phyloP scores from a whole-genome alignment of 192 early-diverging fungal genomes.

The Haplosporangium gracile region DNA sequence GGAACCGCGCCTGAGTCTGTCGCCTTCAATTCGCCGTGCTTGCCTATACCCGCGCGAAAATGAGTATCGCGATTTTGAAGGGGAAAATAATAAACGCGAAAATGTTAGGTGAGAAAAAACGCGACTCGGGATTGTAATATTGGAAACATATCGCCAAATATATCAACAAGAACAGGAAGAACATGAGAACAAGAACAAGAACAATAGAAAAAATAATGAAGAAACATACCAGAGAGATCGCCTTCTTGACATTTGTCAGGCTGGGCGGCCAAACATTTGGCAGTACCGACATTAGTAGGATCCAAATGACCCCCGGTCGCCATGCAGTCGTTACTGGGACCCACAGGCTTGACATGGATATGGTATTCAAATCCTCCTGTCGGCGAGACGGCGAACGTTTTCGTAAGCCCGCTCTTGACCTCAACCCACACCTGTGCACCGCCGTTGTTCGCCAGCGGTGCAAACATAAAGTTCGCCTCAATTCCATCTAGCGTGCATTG shows the following conservation, averaged over 20 bases:
- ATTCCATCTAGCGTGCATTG: slow-evolving; percentile 26
- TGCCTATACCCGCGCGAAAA: not conserved
- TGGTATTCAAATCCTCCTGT: slow-evolving; percentile 34
- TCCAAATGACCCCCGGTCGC: slow-evolving; percentile 32
- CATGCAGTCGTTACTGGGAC: slow-evolving; percentile 20
- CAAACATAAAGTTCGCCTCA: slow-evolving; percentile 29
- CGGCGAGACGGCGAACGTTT: slow-evolving; percentile 3
- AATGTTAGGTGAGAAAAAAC: not conserved
- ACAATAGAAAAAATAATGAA: too few relatives aligned
- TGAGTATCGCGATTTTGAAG: not conserved
- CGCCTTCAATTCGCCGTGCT: slow-evolving; percentile 31
- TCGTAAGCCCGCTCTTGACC: slow-evolving; percentile 11
- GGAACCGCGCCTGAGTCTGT: not conserved
- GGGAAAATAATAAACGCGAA: not conserved
- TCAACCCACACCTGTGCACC: slow-evolving; percentile 19
- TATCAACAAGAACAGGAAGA: not conserved
- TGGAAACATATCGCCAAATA: too few relatives aligned
- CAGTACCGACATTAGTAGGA: slow-evolving; percentile 20
- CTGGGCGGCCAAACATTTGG: slow-evolving; percentile 4
- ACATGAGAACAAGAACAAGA: not conserved
- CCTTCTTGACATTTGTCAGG: slow-evolving; percentile 37
- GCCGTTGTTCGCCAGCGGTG: not conserved
- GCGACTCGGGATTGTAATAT: not conserved
- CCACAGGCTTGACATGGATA: slow-evolving; percentile 22
- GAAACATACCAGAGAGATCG: slow-evolving; percentile 31